Evolutionary conservation across 352 stramenopile species (phyloP).

Genomic region (Globisporangium spiculum): DNA sequence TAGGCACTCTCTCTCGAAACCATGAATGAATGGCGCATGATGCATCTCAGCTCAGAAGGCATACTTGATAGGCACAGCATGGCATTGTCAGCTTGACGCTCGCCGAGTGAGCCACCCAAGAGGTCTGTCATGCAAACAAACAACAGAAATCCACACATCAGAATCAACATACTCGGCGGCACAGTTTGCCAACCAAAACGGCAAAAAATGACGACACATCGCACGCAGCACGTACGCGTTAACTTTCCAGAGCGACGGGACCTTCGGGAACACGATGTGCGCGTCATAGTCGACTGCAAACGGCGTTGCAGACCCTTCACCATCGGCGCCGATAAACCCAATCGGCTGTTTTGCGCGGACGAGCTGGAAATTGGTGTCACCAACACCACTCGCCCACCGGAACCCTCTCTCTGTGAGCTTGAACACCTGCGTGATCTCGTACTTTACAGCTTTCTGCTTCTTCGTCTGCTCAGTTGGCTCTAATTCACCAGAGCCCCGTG

Average conservation of each 20-base stretch:
- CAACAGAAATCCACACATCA: not conserved
- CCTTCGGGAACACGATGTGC: slow-evolving; percentile 69
- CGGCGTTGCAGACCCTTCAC: slow-evolving; percentile 14
- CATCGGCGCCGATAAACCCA: slow-evolving; percentile 36
- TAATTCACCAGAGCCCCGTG: slow-evolving; percentile 2
- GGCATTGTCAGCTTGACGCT: slow-evolving; percentile 11
- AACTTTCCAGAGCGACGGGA: slow-evolving; percentile 53
- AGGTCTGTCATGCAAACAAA: slow-evolving; percentile 23
- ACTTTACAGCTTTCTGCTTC: slow-evolving; percentile 10
- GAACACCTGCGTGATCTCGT: slow-evolving; percentile 65
- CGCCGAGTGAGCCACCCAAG: slow-evolving; percentile 53
- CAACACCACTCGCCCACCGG: slow-evolving; percentile 50
- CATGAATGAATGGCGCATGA: slow-evolving; percentile 18
- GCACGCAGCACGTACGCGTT: slow-evolving; percentile 35
- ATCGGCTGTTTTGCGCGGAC: slow-evolving; percentile 40
- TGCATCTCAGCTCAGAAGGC: slow-evolving; percentile 1
- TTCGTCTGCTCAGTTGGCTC: not conserved
- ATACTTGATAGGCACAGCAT: not conserved
- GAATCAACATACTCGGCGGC: not conserved
- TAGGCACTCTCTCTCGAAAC: not conserved
- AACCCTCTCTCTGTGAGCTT: slow-evolving; percentile 57
- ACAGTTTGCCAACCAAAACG: not conserved
- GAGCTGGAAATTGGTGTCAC: slow-evolving; percentile 56
- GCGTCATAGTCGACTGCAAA: slow-evolving; percentile 58
- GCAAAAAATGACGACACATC: not conserved